phyloP scores from a whole-genome alignment of 805 yeast species.

The Saturnispora diversa region DNA sequence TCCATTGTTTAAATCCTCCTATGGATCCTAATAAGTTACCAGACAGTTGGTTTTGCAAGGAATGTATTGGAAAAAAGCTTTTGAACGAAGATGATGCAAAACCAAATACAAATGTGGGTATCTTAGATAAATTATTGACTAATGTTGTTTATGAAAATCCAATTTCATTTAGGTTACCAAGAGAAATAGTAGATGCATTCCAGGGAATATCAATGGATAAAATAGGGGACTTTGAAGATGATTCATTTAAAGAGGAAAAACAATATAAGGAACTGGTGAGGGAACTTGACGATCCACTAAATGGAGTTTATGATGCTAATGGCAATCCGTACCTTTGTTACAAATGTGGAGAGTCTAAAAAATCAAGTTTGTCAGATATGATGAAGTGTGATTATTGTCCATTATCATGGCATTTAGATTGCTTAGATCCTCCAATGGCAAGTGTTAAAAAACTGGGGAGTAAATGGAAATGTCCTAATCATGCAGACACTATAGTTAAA shows the following conservation, averaged over 20 bases:
- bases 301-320: slow-evolving; percentile 49
- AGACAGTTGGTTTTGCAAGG: slow-evolving; percentile 83
- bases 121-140: slow-evolving; percentile 50
- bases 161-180: slow-evolving; percentile 61
- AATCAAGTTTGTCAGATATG: slow-evolving; percentile 39
- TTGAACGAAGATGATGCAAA: slow-evolving; percentile 4
- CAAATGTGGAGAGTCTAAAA: slow-evolving; percentile 46
- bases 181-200: slow-evolving; percentile 58
- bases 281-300: slow-evolving; percentile 49
- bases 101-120: slow-evolving; percentile 31
- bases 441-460: slow-evolving; percentile 64
- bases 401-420: slow-evolving; percentile 82
- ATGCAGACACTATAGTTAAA: slow-evolving; percentile 46
- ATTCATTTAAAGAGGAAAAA: slow-evolving; percentile 44
- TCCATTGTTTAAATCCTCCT: slow-evolving; percentile 88
- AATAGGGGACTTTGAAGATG: slow-evolving; percentile 65
- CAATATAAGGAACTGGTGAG: slow-evolving; percentile 36
- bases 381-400: slow-evolving; percentile 79
- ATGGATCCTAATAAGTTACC: slow-evolving; percentile 66
- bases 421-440: slow-evolving; percentile 68
- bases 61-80: slow-evolving; percentile 46
- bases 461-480: slow-evolving; percentile 91
- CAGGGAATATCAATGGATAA: slow-evolving; percentile 61
- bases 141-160: slow-evolving; percentile 55
- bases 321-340: slow-evolving; percentile 69